Evolutionary conservation across 306 rosid genomes (phyloP), one percentile per base, ranked within the genome.

Genomic region (Trichosanthes truncata): DNA sequence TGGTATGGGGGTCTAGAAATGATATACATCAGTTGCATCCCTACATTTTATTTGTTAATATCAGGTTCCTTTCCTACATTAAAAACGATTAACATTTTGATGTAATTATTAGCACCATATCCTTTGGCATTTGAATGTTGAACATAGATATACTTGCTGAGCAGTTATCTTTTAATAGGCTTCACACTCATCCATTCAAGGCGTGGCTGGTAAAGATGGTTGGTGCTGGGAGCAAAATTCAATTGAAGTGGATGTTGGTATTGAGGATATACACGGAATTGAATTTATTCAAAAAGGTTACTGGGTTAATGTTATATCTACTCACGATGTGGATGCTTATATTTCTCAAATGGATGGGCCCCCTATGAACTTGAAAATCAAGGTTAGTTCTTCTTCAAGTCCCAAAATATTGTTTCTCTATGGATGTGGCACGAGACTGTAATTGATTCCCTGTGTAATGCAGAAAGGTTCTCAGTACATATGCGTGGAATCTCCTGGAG

Each of bases 181-280:
- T 81, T 90, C 84, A 66, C 96, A 84, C 76, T 81, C 84, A 48
- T 85, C 94, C 51, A 84, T 72, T 40, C 89, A 87, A 78, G 72
- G 86, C 68, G 66, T 63, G 66, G 63, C 83, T 41, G 65, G 72
- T 23, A 82, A 90, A 86, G 98, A 96, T 87, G 87, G 88, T 78
- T 96, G 99, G 99, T 96, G 99, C 89, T 96, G 99, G 99, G 89
- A 91, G 82, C 87, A 83, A 79, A 91, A 87, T 87, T 88, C 75
- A 80, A 71, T 91, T 76, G 92, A 93, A 80, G 83, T 93, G 77
- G 87, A 87, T 82, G 87, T 90, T 84, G 98, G 98, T 57, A 89
- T 87, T 51, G 97, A 91, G 63, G 97, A 90, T 80, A 80, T 93
- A 4, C 82, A 90, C 35, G 98, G 94, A 81, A 78, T 96, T 81